These are phyloP conservation scores for Pyrenula aspistea DNA, from an alignment of 495 filamentous ascomycete species.

Conservation along the genomic window DNA sequence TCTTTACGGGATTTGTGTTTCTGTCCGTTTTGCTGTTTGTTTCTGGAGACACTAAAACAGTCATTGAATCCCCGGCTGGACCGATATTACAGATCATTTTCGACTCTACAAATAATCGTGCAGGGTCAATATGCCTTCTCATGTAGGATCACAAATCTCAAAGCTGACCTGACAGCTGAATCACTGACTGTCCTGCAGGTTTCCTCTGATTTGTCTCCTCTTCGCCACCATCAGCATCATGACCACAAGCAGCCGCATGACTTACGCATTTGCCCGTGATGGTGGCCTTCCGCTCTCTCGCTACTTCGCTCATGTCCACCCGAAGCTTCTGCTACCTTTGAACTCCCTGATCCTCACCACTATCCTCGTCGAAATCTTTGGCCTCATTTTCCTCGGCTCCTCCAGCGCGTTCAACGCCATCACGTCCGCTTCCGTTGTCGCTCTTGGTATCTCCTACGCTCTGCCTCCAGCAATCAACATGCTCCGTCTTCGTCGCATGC, in stretches of 20 bases:
- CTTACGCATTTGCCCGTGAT: constrained; percentile 65
- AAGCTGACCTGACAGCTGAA: constrained; percentile 22
- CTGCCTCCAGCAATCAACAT: constrained; percentile 61
- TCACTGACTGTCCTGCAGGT: constrained; percentile 21
- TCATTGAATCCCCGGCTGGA: constrained; percentile 49
- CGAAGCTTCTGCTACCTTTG: constrained; percentile 50
- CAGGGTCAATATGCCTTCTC: constrained; percentile 54
- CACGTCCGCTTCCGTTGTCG: constrained; percentile 56
- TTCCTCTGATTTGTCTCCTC: constrained; percentile 60
- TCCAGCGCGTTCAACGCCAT: constrained; percentile 51
- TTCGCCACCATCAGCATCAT: constrained; percentile 62
- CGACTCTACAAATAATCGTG: constrained; percentile 52
- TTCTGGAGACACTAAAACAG: constrained; percentile 40
- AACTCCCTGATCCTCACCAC: constrained; percentile 60
- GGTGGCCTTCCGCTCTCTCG: constrained; percentile 56
- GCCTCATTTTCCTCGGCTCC: constrained; percentile 65
- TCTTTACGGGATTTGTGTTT: constrained; percentile 57
- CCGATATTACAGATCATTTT: constrained; percentile 61
- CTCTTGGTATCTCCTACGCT: constrained; percentile 59
- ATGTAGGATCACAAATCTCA: constrained; percentile 36
- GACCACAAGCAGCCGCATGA: constrained; percentile 68
- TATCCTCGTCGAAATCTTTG: constrained; percentile 53
- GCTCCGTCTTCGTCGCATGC: constrained; percentile 48
- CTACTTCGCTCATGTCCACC: constrained; percentile 53
- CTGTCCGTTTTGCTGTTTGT: constrained; percentile 55